Evolutionary conservation across 257 asterid genomes (phyloP).

Genomic region (Nicotiana sylvestris): DNA sequence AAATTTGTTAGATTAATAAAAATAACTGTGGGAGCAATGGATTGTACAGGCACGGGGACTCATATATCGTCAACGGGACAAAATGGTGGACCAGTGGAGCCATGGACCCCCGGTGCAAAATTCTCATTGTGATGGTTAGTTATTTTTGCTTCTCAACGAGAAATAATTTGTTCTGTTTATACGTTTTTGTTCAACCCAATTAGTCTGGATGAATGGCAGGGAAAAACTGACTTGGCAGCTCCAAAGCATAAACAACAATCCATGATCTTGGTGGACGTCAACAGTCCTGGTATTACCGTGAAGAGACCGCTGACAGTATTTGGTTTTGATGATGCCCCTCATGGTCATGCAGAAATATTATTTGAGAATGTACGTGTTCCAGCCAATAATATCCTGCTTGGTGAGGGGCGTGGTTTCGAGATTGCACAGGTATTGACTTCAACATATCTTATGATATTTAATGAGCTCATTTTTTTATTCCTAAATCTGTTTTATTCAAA

Average conservation of each 20-base stretch:
- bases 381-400: slow-evolving; percentile 65
- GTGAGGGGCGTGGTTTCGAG: slow-evolving; percentile 98
- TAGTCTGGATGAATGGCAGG: slow-evolving; percentile 48
- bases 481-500: background rate
- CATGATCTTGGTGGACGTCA: slow-evolving; percentile 82
- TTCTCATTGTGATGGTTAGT: slow-evolving; percentile 91
- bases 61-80: slow-evolving; percentile 76
- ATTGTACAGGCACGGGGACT: slow-evolving; percentile 55
- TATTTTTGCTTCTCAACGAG: slow-evolving; percentile 1
- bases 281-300: slow-evolving; percentile 66
- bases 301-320: slow-evolving; percentile 81
- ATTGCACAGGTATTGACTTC: slow-evolving; percentile 72
- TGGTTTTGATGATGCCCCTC: slow-evolving; percentile 98
- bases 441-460: background rate
- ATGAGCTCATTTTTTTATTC: background rate
- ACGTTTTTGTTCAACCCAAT: background rate
- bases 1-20: background rate
- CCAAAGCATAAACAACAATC: slow-evolving; percentile 87
- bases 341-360: slow-evolving; percentile 89
- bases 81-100: slow-evolving; percentile 99
- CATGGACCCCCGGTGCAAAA: slow-evolving; percentile 96
- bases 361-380: slow-evolving; percentile 74
- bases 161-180: background rate
- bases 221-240: slow-evolving; percentile 82
- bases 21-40: background rate